Evolutionary conservation across 352 stramenopile genomes (phyloP).

Genomic region (Globisporangium nunn): DNA sequence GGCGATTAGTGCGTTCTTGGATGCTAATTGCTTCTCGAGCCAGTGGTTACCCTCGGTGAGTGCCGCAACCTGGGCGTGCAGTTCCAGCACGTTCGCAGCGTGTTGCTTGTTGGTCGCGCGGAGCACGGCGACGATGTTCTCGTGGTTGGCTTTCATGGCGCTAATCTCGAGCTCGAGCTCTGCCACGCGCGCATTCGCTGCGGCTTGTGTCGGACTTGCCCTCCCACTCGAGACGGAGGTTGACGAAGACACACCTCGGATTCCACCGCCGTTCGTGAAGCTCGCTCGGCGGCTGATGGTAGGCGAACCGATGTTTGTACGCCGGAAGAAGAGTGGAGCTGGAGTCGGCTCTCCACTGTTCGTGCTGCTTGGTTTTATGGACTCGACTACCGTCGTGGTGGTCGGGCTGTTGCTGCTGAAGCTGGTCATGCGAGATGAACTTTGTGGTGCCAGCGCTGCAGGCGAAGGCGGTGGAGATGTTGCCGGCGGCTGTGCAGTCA

Average conservation of each 20-base stretch:
- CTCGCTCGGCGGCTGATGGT: conserved; percentile 29
- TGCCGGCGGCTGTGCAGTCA: background rate
- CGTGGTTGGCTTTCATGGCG: conserved; percentile 54
- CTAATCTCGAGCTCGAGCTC: conserved; percentile 62
- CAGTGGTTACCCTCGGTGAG: conserved; percentile 53
- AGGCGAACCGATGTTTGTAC: conserved; percentile 24
- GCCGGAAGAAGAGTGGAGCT: conserved; percentile 32
- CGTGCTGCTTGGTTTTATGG: conserved; percentile 16
- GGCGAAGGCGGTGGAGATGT: background rate
- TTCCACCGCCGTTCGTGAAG: conserved; percentile 7
- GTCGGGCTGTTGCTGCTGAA: conserved; percentile 1
- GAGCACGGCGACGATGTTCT: conserved; percentile 62
- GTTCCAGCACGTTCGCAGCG: conserved; percentile 52
- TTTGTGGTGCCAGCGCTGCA: background rate
- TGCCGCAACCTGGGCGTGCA: conserved; percentile 50
- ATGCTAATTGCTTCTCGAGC: conserved; percentile 50
- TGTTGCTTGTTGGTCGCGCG: conserved; percentile 67
- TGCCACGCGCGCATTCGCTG: conserved; percentile 22
- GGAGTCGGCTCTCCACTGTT: conserved; percentile 3
- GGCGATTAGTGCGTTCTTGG: conserved; percentile 46
- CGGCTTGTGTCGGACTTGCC: conserved; percentile 1
- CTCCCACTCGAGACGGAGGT: background rate
- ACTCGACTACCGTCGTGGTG: conserved; percentile 17
- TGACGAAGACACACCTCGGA: background rate
- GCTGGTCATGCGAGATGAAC: conserved; percentile 1